phyloP scores from a whole-genome alignment of 2,329 filamentous ascomycete species.

The Fusarium stilboides region DNA sequence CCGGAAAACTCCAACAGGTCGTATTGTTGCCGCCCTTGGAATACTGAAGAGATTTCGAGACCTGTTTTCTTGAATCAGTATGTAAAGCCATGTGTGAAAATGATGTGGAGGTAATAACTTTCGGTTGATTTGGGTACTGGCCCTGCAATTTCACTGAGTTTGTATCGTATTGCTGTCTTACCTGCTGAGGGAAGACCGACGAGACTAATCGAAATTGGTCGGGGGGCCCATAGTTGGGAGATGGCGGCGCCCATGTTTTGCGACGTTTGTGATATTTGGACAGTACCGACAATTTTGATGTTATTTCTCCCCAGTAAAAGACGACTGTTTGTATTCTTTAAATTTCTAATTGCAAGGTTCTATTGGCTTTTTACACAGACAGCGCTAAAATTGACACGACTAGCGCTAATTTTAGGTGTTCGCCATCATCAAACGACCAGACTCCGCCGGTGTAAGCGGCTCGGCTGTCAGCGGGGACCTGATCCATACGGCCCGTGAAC shows the following conservation, averaged over 20 bases:
- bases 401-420: too few species aligned
- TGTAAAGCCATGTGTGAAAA: too few species aligned
- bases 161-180: background rate
- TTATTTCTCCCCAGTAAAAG: too few species aligned
- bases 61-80: background rate
- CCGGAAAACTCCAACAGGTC: constrained; percentile 12
- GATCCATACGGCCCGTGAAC: too few species aligned
- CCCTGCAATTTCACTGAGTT: background rate
- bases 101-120: background rate
- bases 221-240: constrained; percentile 5
- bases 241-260: background rate
- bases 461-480: too few species aligned
- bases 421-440: too few species aligned
- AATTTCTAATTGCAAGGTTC: too few species aligned
- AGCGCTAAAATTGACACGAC: too few species aligned
- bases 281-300: too few species aligned
- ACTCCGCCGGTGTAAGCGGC: too few species aligned
- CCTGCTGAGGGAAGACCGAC: constrained; percentile 5
- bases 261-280: too few species aligned
- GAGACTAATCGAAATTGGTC: background rate
- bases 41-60: background rate
- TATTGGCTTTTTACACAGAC: background rate
- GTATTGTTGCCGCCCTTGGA: background rate
- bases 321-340: too few species aligned
- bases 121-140: accelerated